These are phyloP conservation scores for Lentinus tigrinus DNA, from an alignment of 768 basidiomycete genomes.

Conservation along the genomic window DNA sequence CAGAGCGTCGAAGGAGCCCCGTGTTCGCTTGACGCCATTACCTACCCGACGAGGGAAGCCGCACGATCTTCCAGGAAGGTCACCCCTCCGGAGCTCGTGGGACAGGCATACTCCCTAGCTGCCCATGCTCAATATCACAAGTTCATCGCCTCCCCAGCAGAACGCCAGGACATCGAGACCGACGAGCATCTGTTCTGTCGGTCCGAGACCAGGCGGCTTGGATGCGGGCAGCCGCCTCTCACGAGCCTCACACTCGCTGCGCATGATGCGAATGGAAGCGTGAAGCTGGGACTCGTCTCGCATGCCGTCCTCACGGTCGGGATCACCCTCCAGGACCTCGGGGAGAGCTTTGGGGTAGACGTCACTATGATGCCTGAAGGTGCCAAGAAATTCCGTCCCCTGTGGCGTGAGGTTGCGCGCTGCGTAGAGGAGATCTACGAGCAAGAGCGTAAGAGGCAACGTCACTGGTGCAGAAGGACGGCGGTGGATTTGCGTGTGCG, in stretches of 20 bases:
- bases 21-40: background rate
- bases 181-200: background rate
- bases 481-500: background rate
- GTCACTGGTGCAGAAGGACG: too few species aligned
- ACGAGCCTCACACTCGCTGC: background rate
- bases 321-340: background rate
- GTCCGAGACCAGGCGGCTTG: background rate
- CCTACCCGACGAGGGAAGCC: background rate
- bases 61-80: background rate
- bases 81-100: background rate
- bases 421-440: background rate
- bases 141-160: background rate
- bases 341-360: background rate
- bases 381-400: background rate
- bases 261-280: background rate
- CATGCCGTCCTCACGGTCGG: background rate
- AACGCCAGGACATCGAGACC: background rate
- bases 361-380: background rate
- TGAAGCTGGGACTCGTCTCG: background rate
- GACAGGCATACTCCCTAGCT: background rate
- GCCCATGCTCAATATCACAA: background rate
- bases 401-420: background rate
- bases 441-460: background rate
- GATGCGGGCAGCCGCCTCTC: background rate
- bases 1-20: slow-evolving; percentile 1